These are phyloP conservation scores for Esteya vermicola DNA, from an alignment of 2,329 filamentous ascomycete species.

Conservation along the genomic window DNA sequence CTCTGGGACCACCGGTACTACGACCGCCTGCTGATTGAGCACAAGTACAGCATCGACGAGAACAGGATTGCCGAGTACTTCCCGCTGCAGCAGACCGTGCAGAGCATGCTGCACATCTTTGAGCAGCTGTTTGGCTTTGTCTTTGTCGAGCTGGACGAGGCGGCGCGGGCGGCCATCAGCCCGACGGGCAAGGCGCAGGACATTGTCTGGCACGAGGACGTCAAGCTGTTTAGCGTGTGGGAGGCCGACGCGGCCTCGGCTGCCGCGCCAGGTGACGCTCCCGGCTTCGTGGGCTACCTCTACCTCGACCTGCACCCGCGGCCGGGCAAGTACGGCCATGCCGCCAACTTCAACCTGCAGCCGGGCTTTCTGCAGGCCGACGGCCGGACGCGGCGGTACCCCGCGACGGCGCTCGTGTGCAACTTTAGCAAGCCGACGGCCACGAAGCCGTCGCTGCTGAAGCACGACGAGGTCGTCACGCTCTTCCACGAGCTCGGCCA, in stretches of 20 bases:
- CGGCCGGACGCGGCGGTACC: conserved; percentile 53
- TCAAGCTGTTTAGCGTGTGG: conserved; percentile 74
- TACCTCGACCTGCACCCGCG: conserved; percentile 72
- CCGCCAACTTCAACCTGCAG: conserved; percentile 72
- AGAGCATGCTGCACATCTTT: conserved; percentile 70
- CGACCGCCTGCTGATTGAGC: conserved; percentile 65
- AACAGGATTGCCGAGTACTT: conserved; percentile 74
- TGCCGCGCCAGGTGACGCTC: too few species aligned
- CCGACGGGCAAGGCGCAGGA: conserved; percentile 55
- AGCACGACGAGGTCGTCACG: conserved; percentile 72
- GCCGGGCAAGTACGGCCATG: conserved; percentile 71
- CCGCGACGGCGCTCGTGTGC: conserved; percentile 67
- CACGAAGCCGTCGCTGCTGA: conserved; percentile 63
- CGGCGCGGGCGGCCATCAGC: conserved; percentile 50
- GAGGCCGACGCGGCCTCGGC: conserved; percentile 50
- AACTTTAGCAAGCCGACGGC: conserved; percentile 72
- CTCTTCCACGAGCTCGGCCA: conserved; percentile 68
- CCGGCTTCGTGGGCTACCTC: conserved; percentile 65
- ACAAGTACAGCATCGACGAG: conserved; percentile 68
- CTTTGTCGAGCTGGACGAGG: conserved; percentile 57
- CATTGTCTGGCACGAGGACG: conserved; percentile 70
- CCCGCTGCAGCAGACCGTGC: conserved; percentile 58
- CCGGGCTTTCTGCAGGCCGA: conserved; percentile 54
- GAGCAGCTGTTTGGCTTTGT: conserved; percentile 68
- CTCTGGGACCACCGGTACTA: conserved; percentile 76